These are phyloP conservation scores for Nigrospora oryzae DNA, from an alignment of 2,329 filamentous ascomycete genomes.

Conservation along the genomic window DNA sequence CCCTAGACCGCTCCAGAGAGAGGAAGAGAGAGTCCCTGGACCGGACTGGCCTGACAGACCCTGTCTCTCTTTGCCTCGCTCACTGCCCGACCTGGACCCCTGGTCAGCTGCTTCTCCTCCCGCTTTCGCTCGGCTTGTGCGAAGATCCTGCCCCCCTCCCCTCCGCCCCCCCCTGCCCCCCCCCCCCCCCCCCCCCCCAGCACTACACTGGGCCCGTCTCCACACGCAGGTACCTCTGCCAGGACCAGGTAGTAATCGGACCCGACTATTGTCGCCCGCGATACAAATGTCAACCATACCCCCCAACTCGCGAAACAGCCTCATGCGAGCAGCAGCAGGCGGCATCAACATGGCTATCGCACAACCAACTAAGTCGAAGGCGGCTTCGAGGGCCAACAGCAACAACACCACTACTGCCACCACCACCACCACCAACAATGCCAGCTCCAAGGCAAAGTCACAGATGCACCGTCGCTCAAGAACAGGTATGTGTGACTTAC, in stretches of 20 bases:
- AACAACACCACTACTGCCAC: slow-evolving; percentile 20
- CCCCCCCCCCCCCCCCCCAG: slow-evolving; percentile 15
- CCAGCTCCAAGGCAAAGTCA: slow-evolving; percentile 57
- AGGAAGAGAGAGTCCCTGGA: slow-evolving; percentile 1
- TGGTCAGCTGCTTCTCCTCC: slow-evolving; percentile 18
- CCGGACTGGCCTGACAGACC: background rate
- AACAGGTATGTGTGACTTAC: slow-evolving; percentile 61
- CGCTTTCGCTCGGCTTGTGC: slow-evolving; percentile 32
- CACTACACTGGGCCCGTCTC: slow-evolving; percentile 10
- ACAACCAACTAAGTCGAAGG: slow-evolving; percentile 50
- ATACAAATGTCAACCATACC: slow-evolving; percentile 60
- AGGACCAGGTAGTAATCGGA: slow-evolving; percentile 5
- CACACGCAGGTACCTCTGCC: slow-evolving; percentile 32
- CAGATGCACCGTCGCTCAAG: slow-evolving; percentile 93
- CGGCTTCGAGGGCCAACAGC: slow-evolving; percentile 42
- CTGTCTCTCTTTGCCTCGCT: slow-evolving; percentile 13
- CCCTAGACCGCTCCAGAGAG: slow-evolving; percentile 4
- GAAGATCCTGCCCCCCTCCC: slow-evolving; percentile 9
- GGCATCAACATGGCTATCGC: slow-evolving; percentile 53
- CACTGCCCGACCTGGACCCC: slow-evolving; percentile 22
- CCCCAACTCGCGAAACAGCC: slow-evolving; percentile 48
- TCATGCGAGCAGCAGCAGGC: slow-evolving; percentile 33
- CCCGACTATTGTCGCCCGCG: slow-evolving; percentile 17
- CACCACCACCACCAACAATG: slow-evolving; percentile 31
- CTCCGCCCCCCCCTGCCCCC: slow-evolving; percentile 15